Evolutionary conservation across 106 monocot genomes (phyloP), one percentile per base, ranked within the genome.

Genomic region (Dendrobium officinale): DNA sequence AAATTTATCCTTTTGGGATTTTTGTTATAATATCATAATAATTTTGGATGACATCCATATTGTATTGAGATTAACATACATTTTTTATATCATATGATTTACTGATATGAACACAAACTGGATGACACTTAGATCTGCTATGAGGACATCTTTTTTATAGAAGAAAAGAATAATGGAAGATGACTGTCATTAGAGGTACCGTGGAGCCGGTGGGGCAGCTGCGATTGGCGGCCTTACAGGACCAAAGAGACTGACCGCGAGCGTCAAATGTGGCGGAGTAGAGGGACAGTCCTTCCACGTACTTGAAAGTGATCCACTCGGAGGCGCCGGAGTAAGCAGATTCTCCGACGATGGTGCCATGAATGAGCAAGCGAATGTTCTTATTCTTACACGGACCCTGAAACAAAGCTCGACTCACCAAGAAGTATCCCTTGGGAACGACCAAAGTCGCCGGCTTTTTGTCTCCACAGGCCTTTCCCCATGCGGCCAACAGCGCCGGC

Each of bases 331-430:
- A 27, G 81, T 80, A 80, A 54, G 78, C 73, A 3, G 61, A 26
- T 31, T 88, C 80, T 9, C 84, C 87, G 8, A 86, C 51, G 4
- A 88, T 9, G 43, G 82, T 88, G 15, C 91, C 91, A 7, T 82
- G 0, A 15, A 91, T 81, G 20, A 33, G 2, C 15, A 86, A 15
- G 47, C 55, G 76, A 18, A 86, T 18, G 16, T 33, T 10, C 5
- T 9, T 47, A 45, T 58, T 86, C 26, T 85, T 86, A 78, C 91
- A 91, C 1, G 91, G 91, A 8, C 91, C 90, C 2, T 20, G 17
- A 73, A 90, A 78, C 16, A 80, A 22, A 2, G 83, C 81, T 41
- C 75, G 80, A 80, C 86, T 78, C 1, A 91, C 72, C 5, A 83
- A 42, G 67, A 91, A 91, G 54, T 19, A 58, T 9, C 91, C 91